Evolutionary conservation across 2,329 filamentous ascomycete genomes (phyloP), one percentile per base, ranked within the genome.

Genomic region (Exserohilum turcica): DNA sequence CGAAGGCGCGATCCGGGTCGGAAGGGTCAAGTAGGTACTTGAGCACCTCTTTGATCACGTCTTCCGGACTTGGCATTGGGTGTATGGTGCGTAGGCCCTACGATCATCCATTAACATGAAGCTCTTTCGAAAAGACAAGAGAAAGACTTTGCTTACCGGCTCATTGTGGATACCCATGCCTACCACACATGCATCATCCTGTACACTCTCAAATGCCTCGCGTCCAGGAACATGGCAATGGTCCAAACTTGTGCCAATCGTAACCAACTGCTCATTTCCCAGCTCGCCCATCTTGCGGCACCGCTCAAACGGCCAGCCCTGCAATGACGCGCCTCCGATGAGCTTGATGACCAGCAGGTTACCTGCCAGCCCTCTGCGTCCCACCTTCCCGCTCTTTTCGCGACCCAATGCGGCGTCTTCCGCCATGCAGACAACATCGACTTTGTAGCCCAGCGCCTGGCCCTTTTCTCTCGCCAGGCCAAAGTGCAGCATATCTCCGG

Each of bases 111-210:
- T 46, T 19, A 49, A 40, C 3, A 28, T 16, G n/a, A 5, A 5
- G 8, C 9, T 5, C 28, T 6, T 6, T 3, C 31, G 1, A 24
- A 32, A 21, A 2, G 5, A 16, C 35, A 21, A 29, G 28, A 15
- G 12, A 18, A 12, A 4, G 56, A 2, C 5, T n/a, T 7, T 18
- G 9, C 71, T 56, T 61, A 77, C 77, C 5, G 79, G 78, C 64
- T 82, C 80, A 46, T 81, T 81, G 58, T 82, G 80, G 45, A 81
- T 81, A 2, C 80, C 80, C 72, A 81, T 80, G 6, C 76, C 77
- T 15, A 79, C 55, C 10, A 77, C 76, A 54, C 64, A 70, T 5
- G 74, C 60, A 54, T 73, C 61, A 10, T 72, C 67, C 1, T 76
- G 70, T 4, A 82, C 75, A 0, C 77, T 73, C 57, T 82, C 77